These are phyloP conservation scores for Catharanthus roseus DNA, from an alignment of 257 asterid genomes.

Conservation along the genomic window DNA sequence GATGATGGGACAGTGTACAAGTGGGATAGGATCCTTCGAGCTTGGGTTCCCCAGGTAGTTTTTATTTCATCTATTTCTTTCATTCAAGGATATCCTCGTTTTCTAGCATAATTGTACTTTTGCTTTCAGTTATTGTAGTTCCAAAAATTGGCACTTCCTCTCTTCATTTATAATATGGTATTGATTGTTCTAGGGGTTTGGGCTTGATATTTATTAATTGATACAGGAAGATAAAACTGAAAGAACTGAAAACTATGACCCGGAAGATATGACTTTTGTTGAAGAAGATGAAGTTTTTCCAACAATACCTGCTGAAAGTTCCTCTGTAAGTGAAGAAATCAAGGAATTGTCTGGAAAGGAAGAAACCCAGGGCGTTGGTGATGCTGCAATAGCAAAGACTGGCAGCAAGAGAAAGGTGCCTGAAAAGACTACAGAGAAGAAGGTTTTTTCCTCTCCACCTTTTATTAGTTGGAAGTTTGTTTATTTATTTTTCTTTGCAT, in stretches of 20 bases:
- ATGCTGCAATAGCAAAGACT: constrained; percentile 37
- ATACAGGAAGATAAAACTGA: constrained; percentile 44
- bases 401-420: constrained; percentile 62
- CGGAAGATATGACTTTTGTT: constrained; percentile 71
- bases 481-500: constrained; percentile 1
- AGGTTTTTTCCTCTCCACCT: constrained; percentile 40
- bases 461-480: neutral
- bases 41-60: constrained; percentile 94
- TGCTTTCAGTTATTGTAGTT: neutral
- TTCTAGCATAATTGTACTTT: neutral
- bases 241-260: constrained; percentile 39
- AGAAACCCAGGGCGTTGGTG: constrained; percentile 32
- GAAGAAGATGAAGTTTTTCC: constrained; percentile 55
- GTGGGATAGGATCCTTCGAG: constrained; percentile 75
- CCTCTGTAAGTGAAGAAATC: constrained; percentile 34
- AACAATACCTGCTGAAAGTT: constrained; percentile 11
- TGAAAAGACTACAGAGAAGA: constrained; percentile 58
- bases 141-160: neutral
- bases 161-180: neutral
- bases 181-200: constrained; percentile 3
- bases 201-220: constrained; percentile 5
- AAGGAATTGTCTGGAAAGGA: constrained; percentile 19
- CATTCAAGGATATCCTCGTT: neutral
- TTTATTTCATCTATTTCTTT: neutral
- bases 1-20: constrained; percentile 94